phyloP scores from a whole-genome alignment of 2,329 filamentous ascomycete species.

The Talaromyces amestolkiae region DNA sequence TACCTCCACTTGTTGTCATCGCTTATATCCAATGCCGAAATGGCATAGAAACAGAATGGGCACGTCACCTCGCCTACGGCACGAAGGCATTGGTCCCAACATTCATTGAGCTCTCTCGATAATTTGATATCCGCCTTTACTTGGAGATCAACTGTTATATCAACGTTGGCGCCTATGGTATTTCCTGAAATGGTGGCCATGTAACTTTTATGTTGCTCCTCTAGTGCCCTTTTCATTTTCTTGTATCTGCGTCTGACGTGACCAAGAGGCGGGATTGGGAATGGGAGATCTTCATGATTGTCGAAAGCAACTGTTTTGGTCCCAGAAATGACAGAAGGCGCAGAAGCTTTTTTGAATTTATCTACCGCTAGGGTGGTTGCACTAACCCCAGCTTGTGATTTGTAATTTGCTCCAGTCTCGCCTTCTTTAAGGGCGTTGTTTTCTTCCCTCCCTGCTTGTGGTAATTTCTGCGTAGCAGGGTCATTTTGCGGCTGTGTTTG shows the following conservation, averaged over 20 bases:
- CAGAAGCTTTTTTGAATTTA: constrained; percentile 7
- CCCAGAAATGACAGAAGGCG: constrained; percentile 10
- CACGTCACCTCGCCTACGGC: constrained; percentile 5
- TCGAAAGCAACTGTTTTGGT: constrained; percentile 3
- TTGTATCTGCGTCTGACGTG: constrained; percentile 4
- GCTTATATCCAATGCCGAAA: not conserved
- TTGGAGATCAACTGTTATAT: not conserved
- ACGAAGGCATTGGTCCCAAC: not conserved
- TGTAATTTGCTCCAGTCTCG: not conserved
- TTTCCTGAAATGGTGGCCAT: not conserved
- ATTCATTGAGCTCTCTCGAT: not conserved
- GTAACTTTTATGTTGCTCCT: not conserved
- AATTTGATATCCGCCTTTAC: not conserved
- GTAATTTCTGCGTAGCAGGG: not conserved
- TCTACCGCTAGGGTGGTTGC: constrained; percentile 11
- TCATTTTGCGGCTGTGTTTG: not conserved
- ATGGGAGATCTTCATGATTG: constrained; percentile 8
- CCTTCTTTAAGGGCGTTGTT: not conserved
- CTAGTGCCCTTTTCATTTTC: not conserved
- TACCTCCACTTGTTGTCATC: constrained; percentile 12
- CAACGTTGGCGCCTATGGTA: no score
- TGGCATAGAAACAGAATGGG: constrained; percentile 11
- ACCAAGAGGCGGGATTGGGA: constrained; percentile 1
- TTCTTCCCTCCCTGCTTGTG: not conserved
- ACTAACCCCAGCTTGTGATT: constrained; percentile 3